Base-by-base conservation (phyloP, 108 stramenopile genomes). In the Cyclotella baltica region DNA sequence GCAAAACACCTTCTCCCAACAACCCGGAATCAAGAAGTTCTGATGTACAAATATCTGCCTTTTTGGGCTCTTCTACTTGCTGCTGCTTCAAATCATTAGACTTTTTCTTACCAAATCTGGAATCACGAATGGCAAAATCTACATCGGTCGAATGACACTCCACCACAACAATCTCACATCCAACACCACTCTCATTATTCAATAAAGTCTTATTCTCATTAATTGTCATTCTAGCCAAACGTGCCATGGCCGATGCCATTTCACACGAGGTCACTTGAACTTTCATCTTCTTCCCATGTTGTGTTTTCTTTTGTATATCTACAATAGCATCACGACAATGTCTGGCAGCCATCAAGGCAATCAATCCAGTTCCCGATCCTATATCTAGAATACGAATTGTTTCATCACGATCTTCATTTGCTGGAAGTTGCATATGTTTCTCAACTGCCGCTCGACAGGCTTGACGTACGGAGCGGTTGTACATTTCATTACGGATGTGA, bases 1-100 rank as follows among this genome's bases (percentile, higher is more conserved):
- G 92, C 3, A 95, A 70, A 55, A 89, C 80, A 29, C 94, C 94
- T 72, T 95, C 94, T 29, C 86, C 92, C 18, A 95, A 67, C 55
- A 95, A 79, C 18, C 89, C 89, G 40, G 88, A 89, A 52, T 95
- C 94, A n/a, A 95, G 59, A 0, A 95, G 63, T 75, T 95, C 94
- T 3, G 92, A 93, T 22, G 89, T 90, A 77, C 94, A 95, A 35
- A 90, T 76, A 31, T 84, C 83, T 2, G 84, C 70, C 29, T 70
- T 74, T 47, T 67, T 33, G 59, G 23, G 33, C 3, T 52, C 22
- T 37, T 51, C 0, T 33, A 13, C 1, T 64, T 65, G 61, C 67
- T 20, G 37, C 46, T 38, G 34, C 25, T 56, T 50, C 52, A 61
- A 18, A 27, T 33, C n/a, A 29, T 46, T 3, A 15, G 36, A 22